These are phyloP conservation scores for Bruguiera sexangula DNA, from an alignment of 345 rosid species.

Conservation along the genomic window DNA sequence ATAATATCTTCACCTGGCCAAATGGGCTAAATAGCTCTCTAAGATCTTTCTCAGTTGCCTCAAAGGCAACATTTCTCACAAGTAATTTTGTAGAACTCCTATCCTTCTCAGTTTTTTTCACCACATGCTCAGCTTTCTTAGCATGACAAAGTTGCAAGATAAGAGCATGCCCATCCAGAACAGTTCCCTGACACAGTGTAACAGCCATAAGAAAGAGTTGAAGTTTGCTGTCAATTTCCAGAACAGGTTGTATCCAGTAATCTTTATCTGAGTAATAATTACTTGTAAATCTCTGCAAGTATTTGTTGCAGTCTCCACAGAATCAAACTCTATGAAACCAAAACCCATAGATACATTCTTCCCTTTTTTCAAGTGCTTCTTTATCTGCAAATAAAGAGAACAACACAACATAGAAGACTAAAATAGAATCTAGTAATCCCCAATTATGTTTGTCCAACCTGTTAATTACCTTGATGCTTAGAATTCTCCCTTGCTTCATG, in stretches of 20 bases:
- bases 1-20: slow-evolving; percentile 64
- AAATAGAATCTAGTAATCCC: slow-evolving; percentile 13
- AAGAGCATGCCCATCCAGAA: slow-evolving; percentile 93
- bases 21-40: slow-evolving; percentile 87
- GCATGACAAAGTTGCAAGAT: slow-evolving; percentile 72
- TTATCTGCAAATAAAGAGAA: slow-evolving; percentile 48
- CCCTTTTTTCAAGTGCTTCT: slow-evolving; percentile 75
- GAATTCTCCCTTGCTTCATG: slow-evolving; percentile 67
- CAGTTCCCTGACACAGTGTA: slow-evolving; percentile 55
- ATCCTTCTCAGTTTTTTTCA: slow-evolving; percentile 54
- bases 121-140: slow-evolving; percentile 56
- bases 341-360: slow-evolving; percentile 81
- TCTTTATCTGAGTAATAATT: slow-evolving; percentile 14
- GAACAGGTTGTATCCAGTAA: neutral
- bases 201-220: neutral
- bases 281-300: slow-evolving; percentile 76
- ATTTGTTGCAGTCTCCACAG: slow-evolving; percentile 67
- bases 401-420: slow-evolving; percentile 13
- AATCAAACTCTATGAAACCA: slow-evolving; percentile 89
- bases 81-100: slow-evolving; percentile 72
- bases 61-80: slow-evolving; percentile 87
- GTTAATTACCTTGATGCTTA: slow-evolving; percentile 68
- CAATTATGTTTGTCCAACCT: neutral
- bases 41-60: slow-evolving; percentile 88
- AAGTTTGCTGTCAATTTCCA: neutral